Evolutionary conservation across 108 stramenopile genomes (phyloP), one percentile per base, ranked within the genome.

Genomic region (Heterococcus sp.): DNA sequence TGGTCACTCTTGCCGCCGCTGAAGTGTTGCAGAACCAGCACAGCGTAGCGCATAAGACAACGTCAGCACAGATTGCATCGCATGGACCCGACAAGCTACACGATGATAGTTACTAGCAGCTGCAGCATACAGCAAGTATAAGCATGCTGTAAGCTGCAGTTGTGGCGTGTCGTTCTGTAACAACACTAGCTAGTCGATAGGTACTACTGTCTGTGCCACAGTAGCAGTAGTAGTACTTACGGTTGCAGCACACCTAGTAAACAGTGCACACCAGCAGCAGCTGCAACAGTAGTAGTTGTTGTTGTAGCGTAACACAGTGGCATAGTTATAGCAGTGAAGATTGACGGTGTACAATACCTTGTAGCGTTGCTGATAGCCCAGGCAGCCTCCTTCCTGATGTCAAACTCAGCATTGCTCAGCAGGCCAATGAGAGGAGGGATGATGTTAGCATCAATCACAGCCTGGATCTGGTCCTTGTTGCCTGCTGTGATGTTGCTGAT

Each of bases 361-460:
- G 96, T 97, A 35, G 96, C 98, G 86, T 99, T 99, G 66, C 92
- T 93, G 85, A 99, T 94, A 11, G 95, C 95, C 98, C 98, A 99
- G 28, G 95, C 96, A 8, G 96, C 96, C 86, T 84, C 75, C 89
- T 97, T 97, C n/a, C 94, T 85, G 75, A 99, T 95, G 88, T 99
- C 98, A 74, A 96, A 96, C 79, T 97, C 96, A 28, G 95, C 95
- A 73, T 92, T 91, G 0, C 87, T 81, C 58, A 97, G 88, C 8
- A 97, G 78, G 70, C 95, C 90, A 88, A 99, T 95, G 67, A 99
- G 89, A 27, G 95, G 94, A 31, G 95, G 96, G 75, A 97, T 90
- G 71, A 99, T 94, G 80, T 94, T 93, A 76, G 89, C 92, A 70
- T 96, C 94, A 73, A 99, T 90, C 38, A 97, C 96, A 26, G 94